phyloP scores from a whole-genome alignment of 805 yeast genomes.

The Sungouiella thailandica region DNA sequence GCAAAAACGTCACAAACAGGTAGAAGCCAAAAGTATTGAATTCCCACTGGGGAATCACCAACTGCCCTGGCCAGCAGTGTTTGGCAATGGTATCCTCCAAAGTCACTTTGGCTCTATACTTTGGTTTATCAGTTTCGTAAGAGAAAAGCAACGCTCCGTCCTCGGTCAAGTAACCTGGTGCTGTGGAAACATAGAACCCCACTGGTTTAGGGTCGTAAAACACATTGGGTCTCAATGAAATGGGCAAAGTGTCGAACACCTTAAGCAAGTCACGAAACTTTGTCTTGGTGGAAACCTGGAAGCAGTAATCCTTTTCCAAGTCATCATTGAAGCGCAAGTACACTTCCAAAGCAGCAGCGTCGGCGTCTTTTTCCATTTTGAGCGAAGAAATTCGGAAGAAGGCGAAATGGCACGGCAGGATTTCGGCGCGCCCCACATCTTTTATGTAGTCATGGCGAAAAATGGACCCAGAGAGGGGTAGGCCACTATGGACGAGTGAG shows the following conservation, averaged over 20 bases:
- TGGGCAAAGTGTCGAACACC: slow-evolving; percentile 63
- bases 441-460: background rate
- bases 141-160: slow-evolving; percentile 77
- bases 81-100: slow-evolving; percentile 48
- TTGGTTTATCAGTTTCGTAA: slow-evolving; percentile 44
- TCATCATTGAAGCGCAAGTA: slow-evolving; percentile 84
- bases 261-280: slow-evolving; percentile 55
- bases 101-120: slow-evolving; percentile 43
- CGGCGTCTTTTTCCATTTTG: slow-evolving; percentile 2
- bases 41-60: slow-evolving; percentile 71
- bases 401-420: background rate
- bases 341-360: slow-evolving; percentile 32
- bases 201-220: slow-evolving; percentile 63
- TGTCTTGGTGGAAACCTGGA: slow-evolving; percentile 58
- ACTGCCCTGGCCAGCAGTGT: slow-evolving; percentile 84
- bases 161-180: slow-evolving; percentile 79
- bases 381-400: background rate
- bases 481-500: no score
- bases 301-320: slow-evolving; percentile 83
- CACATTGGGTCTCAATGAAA: slow-evolving; percentile 73
- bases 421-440: slow-evolving; percentile 1
- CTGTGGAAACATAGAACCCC: slow-evolving; percentile 55
- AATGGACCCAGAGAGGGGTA: background rate
- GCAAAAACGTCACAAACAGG: slow-evolving; percentile 35
- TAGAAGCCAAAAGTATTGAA: slow-evolving; percentile 40